Evolutionary conservation across 495 filamentous ascomycete species (phyloP), one percentile per base, ranked within the genome.

Genomic region (Stereocaulon alpinum): DNA sequence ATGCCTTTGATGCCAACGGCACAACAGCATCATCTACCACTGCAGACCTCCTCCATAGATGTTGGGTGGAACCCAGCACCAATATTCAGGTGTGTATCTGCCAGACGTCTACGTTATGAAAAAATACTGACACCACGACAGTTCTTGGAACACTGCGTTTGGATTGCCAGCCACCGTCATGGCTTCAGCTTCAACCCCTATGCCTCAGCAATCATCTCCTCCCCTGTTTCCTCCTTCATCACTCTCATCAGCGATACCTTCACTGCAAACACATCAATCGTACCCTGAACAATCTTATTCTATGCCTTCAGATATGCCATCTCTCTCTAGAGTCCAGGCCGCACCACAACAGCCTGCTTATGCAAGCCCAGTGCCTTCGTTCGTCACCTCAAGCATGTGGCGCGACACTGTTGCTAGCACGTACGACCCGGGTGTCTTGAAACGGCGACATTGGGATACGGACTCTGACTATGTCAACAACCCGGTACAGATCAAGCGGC

Each of bases 321-420:
- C 59, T 10, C 42, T 66, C 12, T 53, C 67, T 34, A 79, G 81
- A 70, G 66, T 77, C 56, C 69, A 76, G 30, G 71, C 76, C 1
- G 68, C 85, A 20, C 72, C 78, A 7, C 77, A 80, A 29, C 15
- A 60, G 17, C 60, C 63, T 15, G 76, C 77, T 27, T 76, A 82
- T 49, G 82, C 83, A 58, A 75, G 76, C 37, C 70, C 77, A 14
- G 74, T 81, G 17, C 80, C 77, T 9, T 77, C 83, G 17, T 85
- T 94, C 63, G 88, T 98, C 58, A 95, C 89, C 14, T 89, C 93
- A 12, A 86, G 86, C 61, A 95, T 96, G 82, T 98, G 93, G 93
- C 91, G 95, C 70, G 88, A 95, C 66, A 89, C 84, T 47, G 91
- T 98, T 64, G 91, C 94, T 15, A 89, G 83, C 66, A 88, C 92